Evolutionary conservation across 106 monocot genomes (phyloP).

Genomic region (Vanilla planifolia): DNA sequence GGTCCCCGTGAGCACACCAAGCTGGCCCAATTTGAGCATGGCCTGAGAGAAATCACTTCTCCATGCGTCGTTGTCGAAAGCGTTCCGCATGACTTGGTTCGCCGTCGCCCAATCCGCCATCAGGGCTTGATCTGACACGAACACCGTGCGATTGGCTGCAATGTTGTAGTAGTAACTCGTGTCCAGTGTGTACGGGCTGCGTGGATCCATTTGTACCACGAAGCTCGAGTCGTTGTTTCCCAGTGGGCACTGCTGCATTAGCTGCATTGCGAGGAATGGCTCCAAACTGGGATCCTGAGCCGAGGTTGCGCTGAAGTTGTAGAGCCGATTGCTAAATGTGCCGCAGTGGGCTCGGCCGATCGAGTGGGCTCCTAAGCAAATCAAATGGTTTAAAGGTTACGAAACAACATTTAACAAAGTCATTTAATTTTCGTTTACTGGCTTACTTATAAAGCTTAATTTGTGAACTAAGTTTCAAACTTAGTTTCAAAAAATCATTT

Average conservation of each 20-base stretch:
- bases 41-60: constrained; percentile 13
- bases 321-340: constrained; percentile 25
- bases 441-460: too few relatives aligned
- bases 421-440: too few relatives aligned
- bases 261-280: neutral
- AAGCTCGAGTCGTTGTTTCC: neutral
- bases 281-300: constrained; percentile 13
- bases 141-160: neutral
- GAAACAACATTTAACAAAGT: too few relatives aligned
- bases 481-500: neutral
- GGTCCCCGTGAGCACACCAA: constrained; percentile 21
- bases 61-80: neutral
- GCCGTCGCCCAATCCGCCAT: neutral
- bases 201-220: constrained; percentile 2
- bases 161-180: constrained; percentile 10
- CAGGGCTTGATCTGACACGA: constrained; percentile 10
- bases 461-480: neutral
- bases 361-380: constrained; percentile 32
- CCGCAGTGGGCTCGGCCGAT: constrained; percentile 42
- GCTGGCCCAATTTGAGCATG: constrained; percentile 39
- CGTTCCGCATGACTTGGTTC: constrained; percentile 1
- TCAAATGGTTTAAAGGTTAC: too few relatives aligned
- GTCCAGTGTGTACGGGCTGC: constrained; percentile 1
- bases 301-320: constrained; percentile 18
- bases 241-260: constrained; percentile 18